Evolutionary conservation across 257 asterid species (phyloP), one percentile per base, ranked within the genome.

Genomic region (Solanum stenotomum): DNA sequence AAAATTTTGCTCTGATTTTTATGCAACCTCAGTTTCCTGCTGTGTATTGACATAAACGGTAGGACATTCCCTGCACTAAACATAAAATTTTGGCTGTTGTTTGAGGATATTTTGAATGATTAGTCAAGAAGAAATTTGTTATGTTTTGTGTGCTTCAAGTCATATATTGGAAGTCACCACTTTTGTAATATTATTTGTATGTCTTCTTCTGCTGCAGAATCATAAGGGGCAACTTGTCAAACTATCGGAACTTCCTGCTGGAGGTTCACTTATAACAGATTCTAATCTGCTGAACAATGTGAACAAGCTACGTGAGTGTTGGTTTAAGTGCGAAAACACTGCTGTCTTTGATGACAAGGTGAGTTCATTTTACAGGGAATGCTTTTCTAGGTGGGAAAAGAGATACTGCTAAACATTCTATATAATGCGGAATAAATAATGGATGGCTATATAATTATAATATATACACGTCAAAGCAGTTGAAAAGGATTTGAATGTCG

Each of bases 291-390:
- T 95, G 89, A 88, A 91, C 89, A 89, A 90, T 88, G 92, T 93
- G 90, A 94, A 92, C 90, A 93, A 91, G 90, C 91, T 95, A 89
- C 95, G 91, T 16, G 93, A 91, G 61, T 90, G 86, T 84, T 91
- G 95, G 95, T 83, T 72, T 86, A 94, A 91, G 89, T 52, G 90
- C 90, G 93, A 90, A 90, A 92, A 92, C 90, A 94, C 92, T 88
- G 94, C 93, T 90, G 90, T 93, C 72, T 90, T 93, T 87, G 93
- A 93, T 90, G 93, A 95, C 88, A 94, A 92, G 95, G 98, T 95
- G 87, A 89, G 89, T 88, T 70, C 86, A 89, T 81, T 81, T 44
- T 81, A 27, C 65, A 25, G 15, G 85, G 15, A 42, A 79, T 79
- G 85, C 85, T 81, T n/a, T 27, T 46, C 68, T 81, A 46, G 85